Evolutionary conservation across 148 eudicot species (phyloP).

Genomic region (Chenopodium suecicum): DNA sequence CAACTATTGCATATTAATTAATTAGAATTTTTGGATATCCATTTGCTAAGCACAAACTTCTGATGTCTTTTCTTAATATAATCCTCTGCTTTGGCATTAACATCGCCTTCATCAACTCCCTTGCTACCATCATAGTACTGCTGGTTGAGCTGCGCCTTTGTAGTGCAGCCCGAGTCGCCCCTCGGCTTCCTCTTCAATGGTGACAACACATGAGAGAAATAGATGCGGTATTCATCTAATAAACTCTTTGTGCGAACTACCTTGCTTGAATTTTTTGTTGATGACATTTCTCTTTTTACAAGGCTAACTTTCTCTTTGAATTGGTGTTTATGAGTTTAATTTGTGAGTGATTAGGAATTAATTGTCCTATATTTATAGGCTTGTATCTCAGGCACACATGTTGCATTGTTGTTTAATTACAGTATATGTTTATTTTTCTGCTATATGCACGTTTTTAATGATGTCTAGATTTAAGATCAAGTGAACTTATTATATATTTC

Average conservation of each 20-base stretch:
- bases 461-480: too few relatives aligned
- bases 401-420: too few relatives aligned
- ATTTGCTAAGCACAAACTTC: constrained; percentile 25
- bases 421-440: too few relatives aligned
- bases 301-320: background rate
- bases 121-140: background rate
- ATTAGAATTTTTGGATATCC: background rate
- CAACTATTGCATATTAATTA: too few relatives aligned
- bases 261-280: constrained; percentile 6
- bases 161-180: background rate
- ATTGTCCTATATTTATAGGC: too few relatives aligned
- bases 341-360: background rate
- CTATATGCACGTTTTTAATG: too few relatives aligned
- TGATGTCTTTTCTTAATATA: constrained; percentile 23
- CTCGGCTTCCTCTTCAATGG: constrained; percentile 13
- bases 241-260: constrained; percentile 14
- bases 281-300: constrained; percentile 4
- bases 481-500: too few relatives aligned
- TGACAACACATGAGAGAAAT: constrained; percentile 20
- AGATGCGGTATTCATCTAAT: constrained; percentile 24
- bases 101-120: constrained; percentile 3
- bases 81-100: constrained; percentile 24
- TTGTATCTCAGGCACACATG: too few relatives aligned
- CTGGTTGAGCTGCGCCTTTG: background rate
- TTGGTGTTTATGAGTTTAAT: background rate